Evolutionary conservation across 2,329 filamentous ascomycete genomes (phyloP).

Genomic region (Fusarium brachygibbosum): DNA sequence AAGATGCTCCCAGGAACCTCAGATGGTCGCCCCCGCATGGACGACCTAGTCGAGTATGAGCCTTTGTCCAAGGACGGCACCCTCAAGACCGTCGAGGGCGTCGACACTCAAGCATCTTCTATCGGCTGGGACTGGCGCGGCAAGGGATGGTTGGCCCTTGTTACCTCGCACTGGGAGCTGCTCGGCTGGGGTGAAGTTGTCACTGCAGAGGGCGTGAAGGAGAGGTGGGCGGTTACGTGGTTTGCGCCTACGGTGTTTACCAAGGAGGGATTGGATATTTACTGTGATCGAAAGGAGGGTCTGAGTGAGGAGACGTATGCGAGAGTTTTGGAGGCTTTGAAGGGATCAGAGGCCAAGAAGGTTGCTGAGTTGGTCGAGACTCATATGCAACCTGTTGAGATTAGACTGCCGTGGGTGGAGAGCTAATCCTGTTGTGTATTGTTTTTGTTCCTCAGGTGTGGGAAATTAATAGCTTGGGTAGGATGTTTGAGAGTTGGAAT

Average conservation of each 20-base stretch:
- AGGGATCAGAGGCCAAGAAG: constrained; percentile 62
- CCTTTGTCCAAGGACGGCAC: constrained; percentile 61
- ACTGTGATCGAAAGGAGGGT: constrained; percentile 73
- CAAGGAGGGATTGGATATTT: constrained; percentile 84
- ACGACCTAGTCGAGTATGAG: constrained; percentile 81
- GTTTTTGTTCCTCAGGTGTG: background rate
- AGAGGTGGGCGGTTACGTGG: constrained; percentile 84
- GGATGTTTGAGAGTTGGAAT: constrained; percentile 6
- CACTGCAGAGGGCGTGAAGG: constrained; percentile 56
- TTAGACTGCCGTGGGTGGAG: constrained; percentile 65
- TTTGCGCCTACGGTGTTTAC: constrained; percentile 89
- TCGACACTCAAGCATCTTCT: constrained; percentile 66
- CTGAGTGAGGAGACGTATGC: constrained; percentile 69
- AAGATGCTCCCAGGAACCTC: constrained; percentile 60
- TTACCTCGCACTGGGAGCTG: constrained; percentile 83
- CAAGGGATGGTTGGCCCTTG: constrained; percentile 79
- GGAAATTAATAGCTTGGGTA: background rate
- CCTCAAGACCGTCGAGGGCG: constrained; percentile 73
- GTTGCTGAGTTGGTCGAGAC: constrained; percentile 65
- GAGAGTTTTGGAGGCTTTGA: constrained; percentile 67
- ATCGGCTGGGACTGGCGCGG: constrained; percentile 81
- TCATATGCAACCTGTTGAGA: constrained; percentile 65
- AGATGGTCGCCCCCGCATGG: constrained; percentile 65
- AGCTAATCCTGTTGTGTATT: background rate
- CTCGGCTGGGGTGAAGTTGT: constrained; percentile 76